Evolutionary conservation across 2,329 filamentous ascomycete species (phyloP), one percentile per base, ranked within the genome.

Genomic region (Raffaelea ambrosiae): DNA sequence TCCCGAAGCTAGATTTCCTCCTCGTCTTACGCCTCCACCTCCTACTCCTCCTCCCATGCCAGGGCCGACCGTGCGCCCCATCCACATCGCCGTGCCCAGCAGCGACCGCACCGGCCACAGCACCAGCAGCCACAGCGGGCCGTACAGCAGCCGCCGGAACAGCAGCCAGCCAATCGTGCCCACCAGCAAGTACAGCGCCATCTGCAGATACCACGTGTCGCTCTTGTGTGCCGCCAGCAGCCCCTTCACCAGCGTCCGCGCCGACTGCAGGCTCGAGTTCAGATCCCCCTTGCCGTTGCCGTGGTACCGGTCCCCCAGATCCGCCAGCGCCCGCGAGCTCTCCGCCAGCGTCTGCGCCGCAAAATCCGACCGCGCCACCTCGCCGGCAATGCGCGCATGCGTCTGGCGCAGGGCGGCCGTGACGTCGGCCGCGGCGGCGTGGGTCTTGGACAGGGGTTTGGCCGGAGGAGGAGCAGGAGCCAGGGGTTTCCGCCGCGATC

Each of bases 141-240:
- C 91, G 68, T 94, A 98, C 8, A 98, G 61, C 38, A 91, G 72
- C 40, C 93, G 73, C 23, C 93, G 74, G 60, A 94, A 96, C 7
- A 95, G 61, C 8, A 98, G 74, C 93, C 93, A 98, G 26, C 71
- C 73, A 39, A 90, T 81, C 1, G 89, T 96, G 5, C 69, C 77
- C 20, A 85, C 60, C 16, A 97, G 76, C 57, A 96, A 74, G 62
- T 90, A 94, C 55, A 97, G 82, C 2, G 90, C 81, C 35, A 87
- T 94, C 66, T 93, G 86, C 31, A 98, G 77, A 63, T 98, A 98
- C 93, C 93, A 98, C 3, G 90, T 96, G 62, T 98, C 93, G 55
- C 85, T 93, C 73, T 98, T 98, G 62, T 94, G 88, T 54, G 87
- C 93, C 52, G 81, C 80, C 42, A 97, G 69, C 41, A 98, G 71